Conservation (phyloP, 495 filamentous ascomycete species). For the Daldinia loculata region DNA sequence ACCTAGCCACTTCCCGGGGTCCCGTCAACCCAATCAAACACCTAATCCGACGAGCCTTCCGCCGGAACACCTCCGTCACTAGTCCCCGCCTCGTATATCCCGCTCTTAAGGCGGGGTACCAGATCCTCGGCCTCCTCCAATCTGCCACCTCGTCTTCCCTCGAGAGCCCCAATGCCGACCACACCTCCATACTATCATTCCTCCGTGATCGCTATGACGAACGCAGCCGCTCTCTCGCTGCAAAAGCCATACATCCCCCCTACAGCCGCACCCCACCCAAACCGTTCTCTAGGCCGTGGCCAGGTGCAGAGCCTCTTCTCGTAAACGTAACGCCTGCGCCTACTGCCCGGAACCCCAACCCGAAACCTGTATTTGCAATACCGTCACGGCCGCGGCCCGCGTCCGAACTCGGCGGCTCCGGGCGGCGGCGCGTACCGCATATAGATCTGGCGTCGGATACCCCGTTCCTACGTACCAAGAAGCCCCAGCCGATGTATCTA, state of each 20-base stretch:
- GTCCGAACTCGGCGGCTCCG: conserved; percentile 52
- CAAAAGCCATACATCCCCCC: conserved; percentile 22
- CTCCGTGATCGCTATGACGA: conserved; percentile 46
- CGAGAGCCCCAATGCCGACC: conserved; percentile 29
- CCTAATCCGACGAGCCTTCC: conserved; percentile 65
- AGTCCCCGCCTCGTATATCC: conserved; percentile 63
- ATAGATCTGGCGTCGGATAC: conserved; percentile 66
- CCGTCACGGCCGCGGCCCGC: conserved; percentile 56
- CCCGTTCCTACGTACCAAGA: conserved; percentile 76
- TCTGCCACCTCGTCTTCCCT: conserved; percentile 16
- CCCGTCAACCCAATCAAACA: conserved; percentile 52
- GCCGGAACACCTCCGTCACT: conserved; percentile 61
- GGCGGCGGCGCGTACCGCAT: conserved; percentile 66
- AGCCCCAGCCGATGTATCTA: conserved; percentile 70
- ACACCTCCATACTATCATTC: conserved; percentile 46
- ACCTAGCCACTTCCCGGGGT: conserved; percentile 52
- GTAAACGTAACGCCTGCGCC: conserved; percentile 39
- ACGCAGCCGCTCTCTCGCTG: conserved; percentile 39
- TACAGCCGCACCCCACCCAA: conserved; percentile 16
- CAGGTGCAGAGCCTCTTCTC: conserved; percentile 45
- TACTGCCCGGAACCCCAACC: conserved; percentile 41
- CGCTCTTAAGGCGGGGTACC: conserved; percentile 71
- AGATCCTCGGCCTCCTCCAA: conserved; percentile 52
- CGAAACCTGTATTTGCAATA: conserved; percentile 53
- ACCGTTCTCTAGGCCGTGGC: conserved; percentile 20